phyloP scores from a whole-genome alignment of 108 stramenopile genomes.

The Cyclotella cryptica region DNA sequence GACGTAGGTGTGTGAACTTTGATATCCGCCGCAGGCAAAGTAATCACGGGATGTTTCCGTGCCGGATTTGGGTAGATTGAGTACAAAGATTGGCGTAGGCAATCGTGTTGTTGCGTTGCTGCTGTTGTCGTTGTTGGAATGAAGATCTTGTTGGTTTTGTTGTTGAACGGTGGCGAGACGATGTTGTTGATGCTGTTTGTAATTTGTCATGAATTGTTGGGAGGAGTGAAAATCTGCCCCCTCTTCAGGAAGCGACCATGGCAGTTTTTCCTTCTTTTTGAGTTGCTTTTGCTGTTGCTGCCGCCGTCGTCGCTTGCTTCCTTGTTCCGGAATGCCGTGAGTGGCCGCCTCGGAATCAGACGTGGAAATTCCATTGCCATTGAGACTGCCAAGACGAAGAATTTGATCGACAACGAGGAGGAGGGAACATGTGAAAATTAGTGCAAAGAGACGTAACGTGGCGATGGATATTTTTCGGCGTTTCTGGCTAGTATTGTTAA shows the following conservation, averaged over 20 bases:
- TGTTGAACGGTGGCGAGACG: no score
- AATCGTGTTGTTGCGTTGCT: neutral
- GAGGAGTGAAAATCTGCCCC: neutral
- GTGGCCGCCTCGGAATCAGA: neutral
- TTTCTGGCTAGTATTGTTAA: neutral
- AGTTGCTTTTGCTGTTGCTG: neutral
- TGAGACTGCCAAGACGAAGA: neutral
- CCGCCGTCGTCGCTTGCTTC: neutral
- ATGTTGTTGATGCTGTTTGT: neutral
- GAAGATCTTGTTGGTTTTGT: neutral
- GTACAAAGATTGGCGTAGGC: constrained; percentile 6
- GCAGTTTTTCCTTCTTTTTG: neutral
- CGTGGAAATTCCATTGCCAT: neutral
- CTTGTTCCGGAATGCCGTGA: neutral
- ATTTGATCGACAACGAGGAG: neutral
- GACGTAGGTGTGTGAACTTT: constrained; percentile 7
- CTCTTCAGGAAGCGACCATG: constrained; percentile 7
- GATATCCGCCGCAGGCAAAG: constrained; percentile 2
- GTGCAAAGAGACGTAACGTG: neutral
- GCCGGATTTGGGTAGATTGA: constrained; percentile 20
- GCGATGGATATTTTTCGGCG: constrained; percentile 8
- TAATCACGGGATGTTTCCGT: constrained; percentile 1
- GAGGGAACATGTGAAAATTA: neutral
- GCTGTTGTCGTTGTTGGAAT: neutral
- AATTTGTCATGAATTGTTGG: constrained; percentile 13